phyloP scores from a whole-genome alignment of 2,329 filamentous ascomycete genomes.

The Geosmithia morbida region DNA sequence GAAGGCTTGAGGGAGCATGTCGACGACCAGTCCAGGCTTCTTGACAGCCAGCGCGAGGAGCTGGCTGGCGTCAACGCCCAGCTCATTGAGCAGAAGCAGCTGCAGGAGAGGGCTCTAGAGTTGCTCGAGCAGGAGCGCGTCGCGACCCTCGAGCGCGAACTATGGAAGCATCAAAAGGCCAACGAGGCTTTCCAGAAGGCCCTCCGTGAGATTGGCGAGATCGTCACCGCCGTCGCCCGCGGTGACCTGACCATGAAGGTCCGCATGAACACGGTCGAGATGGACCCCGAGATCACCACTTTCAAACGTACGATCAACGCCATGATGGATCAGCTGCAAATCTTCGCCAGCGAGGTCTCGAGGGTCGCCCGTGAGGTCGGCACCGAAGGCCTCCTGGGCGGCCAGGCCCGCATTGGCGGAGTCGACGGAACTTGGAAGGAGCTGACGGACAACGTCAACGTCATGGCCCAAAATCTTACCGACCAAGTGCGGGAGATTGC shows the following conservation, averaged over 20 bases:
- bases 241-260: conserved; percentile 96
- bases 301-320: conserved; percentile 98
- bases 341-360: conserved; percentile 93
- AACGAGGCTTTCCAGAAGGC: conserved; percentile 99
- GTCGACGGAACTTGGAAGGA: conserved; percentile 98
- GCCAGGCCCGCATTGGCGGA: conserved; percentile 84
- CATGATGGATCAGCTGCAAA: conserved; percentile 97
- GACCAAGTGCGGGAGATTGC: conserved; percentile 79
- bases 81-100: conserved; percentile 70
- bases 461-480: conserved; percentile 72
- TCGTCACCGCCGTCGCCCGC: conserved; percentile 89
- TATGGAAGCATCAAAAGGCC: conserved; percentile 94
- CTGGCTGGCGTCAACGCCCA: conserved; percentile 77
- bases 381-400: conserved; percentile 85
- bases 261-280: conserved; percentile 86
- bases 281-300: conserved; percentile 94
- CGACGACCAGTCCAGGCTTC: conserved; percentile 83
- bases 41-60: conserved; percentile 75
- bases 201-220: conserved; percentile 88
- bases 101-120: conserved; percentile 70
- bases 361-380: conserved; percentile 90
- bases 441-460: conserved; percentile 78
- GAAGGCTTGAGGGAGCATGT: conserved; percentile 80
- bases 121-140: conserved; percentile 80
- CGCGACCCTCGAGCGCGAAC: conserved; percentile 75